Conservation (phyloP, 1,284 basidiomycete genomes). For the Ustilago curta region DNA sequence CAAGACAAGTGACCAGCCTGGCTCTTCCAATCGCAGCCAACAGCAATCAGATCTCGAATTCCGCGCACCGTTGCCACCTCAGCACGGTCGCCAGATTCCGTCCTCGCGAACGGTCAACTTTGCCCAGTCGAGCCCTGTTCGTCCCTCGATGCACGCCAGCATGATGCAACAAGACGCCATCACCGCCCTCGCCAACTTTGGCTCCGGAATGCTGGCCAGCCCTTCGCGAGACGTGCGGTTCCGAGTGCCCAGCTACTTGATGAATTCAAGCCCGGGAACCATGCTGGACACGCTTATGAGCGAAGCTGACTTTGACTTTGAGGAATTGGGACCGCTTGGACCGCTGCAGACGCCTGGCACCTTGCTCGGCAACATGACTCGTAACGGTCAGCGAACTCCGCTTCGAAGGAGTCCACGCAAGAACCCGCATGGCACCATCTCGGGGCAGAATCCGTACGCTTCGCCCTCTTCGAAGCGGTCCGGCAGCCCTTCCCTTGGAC, state of each 20-base stretch:
- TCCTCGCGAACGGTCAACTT: slow-evolving; percentile 29
- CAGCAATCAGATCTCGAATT: slow-evolving; percentile 17
- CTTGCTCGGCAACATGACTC: slow-evolving; percentile 25
- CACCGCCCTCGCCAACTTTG: slow-evolving; percentile 21
- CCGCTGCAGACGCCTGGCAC: slow-evolving; percentile 45
- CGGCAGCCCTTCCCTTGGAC: slow-evolving; percentile 24
- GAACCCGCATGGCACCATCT: slow-evolving; percentile 61
- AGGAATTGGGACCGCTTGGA: slow-evolving; percentile 44
- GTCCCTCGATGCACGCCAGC: slow-evolving; percentile 36
- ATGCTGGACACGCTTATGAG: slow-evolving; percentile 63
- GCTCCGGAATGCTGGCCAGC: slow-evolving; percentile 28
- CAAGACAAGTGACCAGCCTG: background rate
- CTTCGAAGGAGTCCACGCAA: slow-evolving; percentile 65
- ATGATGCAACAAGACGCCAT: slow-evolving; percentile 36
- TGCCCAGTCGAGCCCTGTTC: slow-evolving; percentile 55
- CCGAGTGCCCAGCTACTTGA: slow-evolving; percentile 57
- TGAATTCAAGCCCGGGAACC: slow-evolving; percentile 65
- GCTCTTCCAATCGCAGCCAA: background rate
- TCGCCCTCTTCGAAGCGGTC: slow-evolving; percentile 25
- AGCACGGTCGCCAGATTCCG: slow-evolving; percentile 14
- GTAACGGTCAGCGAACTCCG: slow-evolving; percentile 22
- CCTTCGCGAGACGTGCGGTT: slow-evolving; percentile 50
- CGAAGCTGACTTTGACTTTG: slow-evolving; percentile 62
- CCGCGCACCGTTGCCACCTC: slow-evolving; percentile 24
- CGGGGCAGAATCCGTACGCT: slow-evolving; percentile 63